Evolutionary conservation across 2,329 filamentous ascomycete genomes (phyloP), one percentile per base, ranked within the genome.

Genomic region (Colletotrichum paranaense): DNA sequence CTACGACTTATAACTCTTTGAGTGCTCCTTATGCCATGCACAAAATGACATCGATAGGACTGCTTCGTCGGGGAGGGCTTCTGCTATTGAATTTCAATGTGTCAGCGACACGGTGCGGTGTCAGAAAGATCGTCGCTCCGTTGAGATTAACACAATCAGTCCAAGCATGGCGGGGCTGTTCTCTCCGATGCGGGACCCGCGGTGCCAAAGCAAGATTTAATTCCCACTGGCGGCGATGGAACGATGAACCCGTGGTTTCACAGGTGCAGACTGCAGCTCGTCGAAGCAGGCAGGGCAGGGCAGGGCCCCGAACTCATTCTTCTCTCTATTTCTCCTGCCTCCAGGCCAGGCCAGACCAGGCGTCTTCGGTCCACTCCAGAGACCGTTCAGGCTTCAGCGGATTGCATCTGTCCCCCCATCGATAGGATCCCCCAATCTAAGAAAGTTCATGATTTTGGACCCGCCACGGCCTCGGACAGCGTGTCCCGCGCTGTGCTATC

Each of bases 351-450:
- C n/a, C n/a, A n/a, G 8, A 9, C 62, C 46, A 26, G 42, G 42
- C 30, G 38, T 24, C 26, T 30, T 14, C 14, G 58, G n/a, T 49
- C 58, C 58, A 59, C n/a, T 52, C 42, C 46, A 38, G 26, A 22
- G 26, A 26, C 58, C 28, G 32, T 49, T 56, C 55, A 58, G 42
- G 55, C 53, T 57, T 35, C 53, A 49, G 59, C 59, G 55, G 46
- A 56, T 49, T 59, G 26, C 58, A 64, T 42, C 69, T 55, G 69
- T 49, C 60, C 59, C 38, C 38, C 60, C 42, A 55, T 68, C 70
- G 70, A 60, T 60, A 56, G 14, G 60, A 66, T 55, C 70, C 46
- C 55, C 22, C 60, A 73, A 73, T 73, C 70, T 73, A 64, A 64
- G 55, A 60, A 60, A 70, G 66, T 70, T 65, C 46, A 60, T 73